Evolutionary conservation across 208 protist genomes (phyloP), one percentile per base, ranked within the genome.

Genomic region (Trypanosoma brucei): DNA sequence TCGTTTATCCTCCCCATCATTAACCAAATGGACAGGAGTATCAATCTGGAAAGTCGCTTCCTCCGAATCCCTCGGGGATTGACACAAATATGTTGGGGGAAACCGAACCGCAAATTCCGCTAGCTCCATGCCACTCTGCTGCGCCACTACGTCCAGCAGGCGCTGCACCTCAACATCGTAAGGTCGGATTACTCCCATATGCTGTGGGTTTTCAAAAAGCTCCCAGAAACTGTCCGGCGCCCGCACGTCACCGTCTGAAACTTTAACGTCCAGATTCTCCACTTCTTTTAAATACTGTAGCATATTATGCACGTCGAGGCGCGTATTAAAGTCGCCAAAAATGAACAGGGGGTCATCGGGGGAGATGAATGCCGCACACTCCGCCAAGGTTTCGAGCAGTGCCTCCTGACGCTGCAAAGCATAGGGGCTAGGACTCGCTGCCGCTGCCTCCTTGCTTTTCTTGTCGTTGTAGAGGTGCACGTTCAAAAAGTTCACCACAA

Each of bases 281-380:
- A 49, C 55, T 55, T 72, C 68, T 63, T 77, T 70, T 13, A 78
- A 44, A 63, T 84, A 68, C 68, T 70, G 62, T 34, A 71, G 44
- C 0, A 88, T 40, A 4, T 34, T 39, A 46, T 71, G 67, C 22
- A 70, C 71, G 56, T 94, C 84, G 22, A 94, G 62, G 3, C 83
- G 79, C 2, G 78, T 62, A 64, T 91, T 94, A 62, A 81, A 78
- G 72, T 94, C 88, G 35, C 88, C 88, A 70, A 84, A 86, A 40
- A 94, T 42, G 57, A 91, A 88, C 8, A 94, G 55, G 14, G 88
- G 78, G 59, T 91, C 88, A 8, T 80, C 62, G 33, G 72, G 59
- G 39, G 69, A 64, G 52, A 84, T 55, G 11, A 90, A 55, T 13
- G 68, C 63, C 33, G 77, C 55, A 50, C 70, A 84, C 67, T 89